Conservation (phyloP, 2,329 filamentous ascomycete genomes). For the Neonectria punicea region DNA sequence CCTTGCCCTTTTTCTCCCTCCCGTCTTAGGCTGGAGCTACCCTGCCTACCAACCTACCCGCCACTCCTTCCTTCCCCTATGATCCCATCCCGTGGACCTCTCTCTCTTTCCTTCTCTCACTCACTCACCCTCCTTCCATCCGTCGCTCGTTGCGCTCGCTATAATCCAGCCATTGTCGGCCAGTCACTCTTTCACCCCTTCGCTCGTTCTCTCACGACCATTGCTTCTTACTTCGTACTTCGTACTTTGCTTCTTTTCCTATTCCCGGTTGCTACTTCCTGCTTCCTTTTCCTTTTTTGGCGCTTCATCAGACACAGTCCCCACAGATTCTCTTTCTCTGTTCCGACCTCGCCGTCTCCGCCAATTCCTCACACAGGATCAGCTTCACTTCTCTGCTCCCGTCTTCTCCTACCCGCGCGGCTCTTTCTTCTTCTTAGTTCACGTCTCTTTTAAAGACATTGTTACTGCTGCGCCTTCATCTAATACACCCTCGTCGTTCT, state of each 20-base stretch:
- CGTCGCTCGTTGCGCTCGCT: slow-evolving; percentile 37
- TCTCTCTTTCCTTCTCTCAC: slow-evolving; percentile 33
- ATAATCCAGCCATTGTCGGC: slow-evolving; percentile 41
- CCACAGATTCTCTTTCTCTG: slow-evolving; percentile 23
- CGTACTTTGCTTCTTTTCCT: slow-evolving; percentile 18
- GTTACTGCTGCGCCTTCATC: slow-evolving; percentile 2
- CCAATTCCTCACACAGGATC: neutral
- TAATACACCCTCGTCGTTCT: slow-evolving; percentile 26
- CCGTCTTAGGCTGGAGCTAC: slow-evolving; percentile 23
- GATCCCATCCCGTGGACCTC: slow-evolving; percentile 35
- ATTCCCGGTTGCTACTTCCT: slow-evolving; percentile 16
- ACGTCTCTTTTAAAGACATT: neutral
- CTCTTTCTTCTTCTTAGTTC: slow-evolving; percentile 4
- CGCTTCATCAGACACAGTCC: slow-evolving; percentile 21
- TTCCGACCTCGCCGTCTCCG: neutral
- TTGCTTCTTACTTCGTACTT: slow-evolving; percentile 21
- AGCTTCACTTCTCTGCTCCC: slow-evolving; percentile 1
- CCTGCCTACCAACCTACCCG: slow-evolving; percentile 27
- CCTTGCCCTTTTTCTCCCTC: slow-evolving; percentile 37
- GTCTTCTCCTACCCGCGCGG: neutral
- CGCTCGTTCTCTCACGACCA: slow-evolving; percentile 36
- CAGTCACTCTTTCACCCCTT: slow-evolving; percentile 42
- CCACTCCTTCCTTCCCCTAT: slow-evolving; percentile 36
- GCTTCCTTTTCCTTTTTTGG: slow-evolving; percentile 27
- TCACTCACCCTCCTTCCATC: slow-evolving; percentile 16